These are phyloP conservation scores for Carpinus viminea DNA, from an alignment of 306 rosid species.

Conservation along the genomic window DNA sequence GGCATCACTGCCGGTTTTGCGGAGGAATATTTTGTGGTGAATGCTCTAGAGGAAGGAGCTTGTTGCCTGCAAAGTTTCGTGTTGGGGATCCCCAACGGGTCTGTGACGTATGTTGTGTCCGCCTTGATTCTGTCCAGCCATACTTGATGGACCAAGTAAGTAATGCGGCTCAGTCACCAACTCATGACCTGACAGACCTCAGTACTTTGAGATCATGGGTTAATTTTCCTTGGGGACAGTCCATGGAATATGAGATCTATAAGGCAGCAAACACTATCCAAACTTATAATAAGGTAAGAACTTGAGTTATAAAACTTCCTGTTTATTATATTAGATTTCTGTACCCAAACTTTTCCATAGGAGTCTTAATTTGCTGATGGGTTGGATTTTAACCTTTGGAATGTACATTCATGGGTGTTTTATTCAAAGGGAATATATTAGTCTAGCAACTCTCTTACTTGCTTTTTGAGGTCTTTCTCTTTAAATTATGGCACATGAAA, in stretches of 20 bases:
- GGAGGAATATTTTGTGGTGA: conserved; percentile 97
- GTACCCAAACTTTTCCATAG: conserved; percentile 21
- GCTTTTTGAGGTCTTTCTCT: conserved; percentile 5
- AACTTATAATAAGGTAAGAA: conserved; percentile 59
- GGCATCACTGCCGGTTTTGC: conserved; percentile 98
- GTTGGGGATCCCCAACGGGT: conserved; percentile 84
- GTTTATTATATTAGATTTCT: neutral
- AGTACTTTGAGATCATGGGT: conserved; percentile 92
- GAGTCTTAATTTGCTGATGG: neutral
- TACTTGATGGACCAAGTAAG: conserved; percentile 91
- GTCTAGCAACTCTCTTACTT: neutral
- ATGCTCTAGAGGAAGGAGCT: conserved; percentile 85
- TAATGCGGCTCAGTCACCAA: conserved; percentile 87
- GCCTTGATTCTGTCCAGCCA: conserved; percentile 85
- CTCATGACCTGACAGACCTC: conserved; percentile 88
- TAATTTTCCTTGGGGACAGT: conserved; percentile 90
- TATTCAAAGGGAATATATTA: neutral
- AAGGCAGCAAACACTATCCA: conserved; percentile 79
- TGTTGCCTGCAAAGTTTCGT: conserved; percentile 77
- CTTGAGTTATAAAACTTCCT: neutral
- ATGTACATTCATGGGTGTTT: conserved; percentile 11
- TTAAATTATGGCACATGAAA: neutral
- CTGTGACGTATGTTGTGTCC: conserved; percentile 94
- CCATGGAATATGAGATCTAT: conserved; percentile 94
- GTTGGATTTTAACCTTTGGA: conserved; percentile 3